Conservation (phyloP, 805 yeast genomes). For the Kazachstania viticola region DNA sequence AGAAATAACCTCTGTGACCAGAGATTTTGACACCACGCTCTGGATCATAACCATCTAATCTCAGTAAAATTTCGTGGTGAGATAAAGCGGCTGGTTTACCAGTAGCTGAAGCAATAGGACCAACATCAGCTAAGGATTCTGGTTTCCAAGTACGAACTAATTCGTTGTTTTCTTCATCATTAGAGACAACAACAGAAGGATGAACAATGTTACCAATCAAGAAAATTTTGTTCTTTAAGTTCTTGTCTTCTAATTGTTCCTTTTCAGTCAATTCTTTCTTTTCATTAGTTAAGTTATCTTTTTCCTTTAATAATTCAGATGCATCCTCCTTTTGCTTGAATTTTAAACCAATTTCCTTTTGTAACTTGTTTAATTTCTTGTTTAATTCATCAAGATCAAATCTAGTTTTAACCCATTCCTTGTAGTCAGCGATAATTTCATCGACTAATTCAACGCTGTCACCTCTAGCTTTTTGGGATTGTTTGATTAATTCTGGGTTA, state of each 20-base stretch:
- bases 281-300: slow-evolving; percentile 59
- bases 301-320: slow-evolving; percentile 63
- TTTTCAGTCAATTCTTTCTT: slow-evolving; percentile 53
- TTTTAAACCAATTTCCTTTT: slow-evolving; percentile 85
- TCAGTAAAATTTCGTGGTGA: slow-evolving; percentile 87
- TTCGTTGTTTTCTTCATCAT: slow-evolving; percentile 85
- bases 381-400: slow-evolving; percentile 85
- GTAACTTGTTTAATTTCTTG: slow-evolving; percentile 79
- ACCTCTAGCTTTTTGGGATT: slow-evolving; percentile 89
- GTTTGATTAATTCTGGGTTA: slow-evolving; percentile 76
- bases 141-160: slow-evolving; percentile 84
- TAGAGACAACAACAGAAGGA: slow-evolving; percentile 75
- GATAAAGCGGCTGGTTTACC: slow-evolving; percentile 70
- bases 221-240: slow-evolving; percentile 70
- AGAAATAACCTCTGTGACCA: slow-evolving; percentile 97
- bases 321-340: slow-evolving; percentile 96
- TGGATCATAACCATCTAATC: slow-evolving; percentile 96
- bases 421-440: slow-evolving; percentile 84
- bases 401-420: slow-evolving; percentile 81
- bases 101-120: slow-evolving; percentile 63
- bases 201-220: slow-evolving; percentile 91
- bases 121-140: slow-evolving; percentile 47
- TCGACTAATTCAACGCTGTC: slow-evolving; percentile 91
- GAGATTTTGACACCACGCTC: slow-evolving; percentile 96
- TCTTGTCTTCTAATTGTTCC: slow-evolving; percentile 73